phyloP scores from a whole-genome alignment of 2,329 filamentous ascomycete genomes.

The Paecilomyces sp. region DNA sequence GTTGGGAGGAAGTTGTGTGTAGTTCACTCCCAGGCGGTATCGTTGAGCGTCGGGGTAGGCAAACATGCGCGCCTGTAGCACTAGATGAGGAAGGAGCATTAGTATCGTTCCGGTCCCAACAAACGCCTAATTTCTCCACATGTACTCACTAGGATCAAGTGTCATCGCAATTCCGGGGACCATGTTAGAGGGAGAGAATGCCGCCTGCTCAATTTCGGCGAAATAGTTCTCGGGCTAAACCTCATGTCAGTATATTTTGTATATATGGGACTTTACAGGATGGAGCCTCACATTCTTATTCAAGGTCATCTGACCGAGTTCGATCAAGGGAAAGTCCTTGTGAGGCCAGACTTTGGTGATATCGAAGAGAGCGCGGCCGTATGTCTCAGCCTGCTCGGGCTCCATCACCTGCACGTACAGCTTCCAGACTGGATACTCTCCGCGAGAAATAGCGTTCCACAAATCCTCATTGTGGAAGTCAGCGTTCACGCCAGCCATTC shows the following conservation, averaged over 20 bases:
- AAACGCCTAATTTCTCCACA: neutral
- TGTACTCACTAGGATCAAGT: neutral
- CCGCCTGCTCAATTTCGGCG: constrained; percentile 7
- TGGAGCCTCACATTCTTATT: constrained; percentile 2
- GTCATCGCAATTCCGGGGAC: neutral
- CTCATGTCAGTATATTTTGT: neutral
- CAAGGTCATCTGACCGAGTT: constrained; percentile 11
- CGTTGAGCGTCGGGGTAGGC: constrained; percentile 45
- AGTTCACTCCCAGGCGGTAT: constrained; percentile 64
- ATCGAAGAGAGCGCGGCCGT: constrained; percentile 6
- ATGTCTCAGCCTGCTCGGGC: constrained; percentile 6
- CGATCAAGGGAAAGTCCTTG: constrained; percentile 4
- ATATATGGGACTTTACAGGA: neutral
- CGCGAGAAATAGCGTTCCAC: constrained; percentile 3
- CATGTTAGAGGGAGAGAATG: constrained; percentile 4
- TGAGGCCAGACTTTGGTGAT: constrained; percentile 3
- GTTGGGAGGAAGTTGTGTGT: constrained; percentile 72
- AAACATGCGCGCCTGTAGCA: constrained; percentile 17
- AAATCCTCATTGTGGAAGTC: constrained; percentile 6
- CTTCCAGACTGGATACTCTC: constrained; percentile 8
- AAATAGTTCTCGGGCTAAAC: constrained; percentile 7
- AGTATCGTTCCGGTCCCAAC: neutral
- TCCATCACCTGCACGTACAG: constrained; percentile 9
- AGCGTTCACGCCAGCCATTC: constrained; percentile 4
- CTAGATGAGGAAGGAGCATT: neutral